phyloP scores from a whole-genome alignment of 2,329 filamentous ascomycete genomes.

The Pseudogymnoascus sp. region DNA sequence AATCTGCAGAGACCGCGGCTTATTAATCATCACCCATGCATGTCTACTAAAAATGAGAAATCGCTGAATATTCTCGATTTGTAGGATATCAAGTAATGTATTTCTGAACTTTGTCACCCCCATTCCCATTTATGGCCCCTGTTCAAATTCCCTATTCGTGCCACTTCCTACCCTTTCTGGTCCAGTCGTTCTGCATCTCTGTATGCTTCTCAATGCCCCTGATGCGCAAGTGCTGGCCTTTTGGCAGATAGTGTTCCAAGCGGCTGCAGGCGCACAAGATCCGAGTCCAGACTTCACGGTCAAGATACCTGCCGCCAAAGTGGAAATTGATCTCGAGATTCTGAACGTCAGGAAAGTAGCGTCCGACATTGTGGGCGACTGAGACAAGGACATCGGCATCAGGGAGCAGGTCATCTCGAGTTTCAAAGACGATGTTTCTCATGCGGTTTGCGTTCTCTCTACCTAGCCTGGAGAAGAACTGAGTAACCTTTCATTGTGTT shows the following conservation, averaged over 20 bases:
- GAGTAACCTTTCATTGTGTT: constrained; percentile 1
- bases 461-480: not conserved
- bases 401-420: not conserved
- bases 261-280: not conserved
- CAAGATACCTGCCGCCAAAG: not conserved
- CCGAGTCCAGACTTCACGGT: not conserved
- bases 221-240: constrained; percentile 4
- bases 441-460: not conserved
- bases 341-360: constrained; percentile 6
- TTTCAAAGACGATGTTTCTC: constrained; percentile 1
- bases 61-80: not conserved
- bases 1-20: not conserved
- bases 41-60: not conserved
- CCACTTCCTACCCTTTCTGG: constrained; percentile 4
- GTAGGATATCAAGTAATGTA: constrained; percentile 9
- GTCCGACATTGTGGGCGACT: constrained; percentile 1
- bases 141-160: not conserved
- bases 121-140: not conserved
- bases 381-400: constrained; percentile 2
- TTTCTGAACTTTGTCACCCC: constrained; percentile 1
- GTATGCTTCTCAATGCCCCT: constrained; percentile 4
- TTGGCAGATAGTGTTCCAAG: not conserved
- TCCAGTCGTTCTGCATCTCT: constrained; percentile 3
- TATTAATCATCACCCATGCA: constrained; percentile 6
- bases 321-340: constrained; percentile 8